These are phyloP conservation scores for Calophaca sinica DNA, from an alignment of 306 rosid species.

Conservation along the genomic window DNA sequence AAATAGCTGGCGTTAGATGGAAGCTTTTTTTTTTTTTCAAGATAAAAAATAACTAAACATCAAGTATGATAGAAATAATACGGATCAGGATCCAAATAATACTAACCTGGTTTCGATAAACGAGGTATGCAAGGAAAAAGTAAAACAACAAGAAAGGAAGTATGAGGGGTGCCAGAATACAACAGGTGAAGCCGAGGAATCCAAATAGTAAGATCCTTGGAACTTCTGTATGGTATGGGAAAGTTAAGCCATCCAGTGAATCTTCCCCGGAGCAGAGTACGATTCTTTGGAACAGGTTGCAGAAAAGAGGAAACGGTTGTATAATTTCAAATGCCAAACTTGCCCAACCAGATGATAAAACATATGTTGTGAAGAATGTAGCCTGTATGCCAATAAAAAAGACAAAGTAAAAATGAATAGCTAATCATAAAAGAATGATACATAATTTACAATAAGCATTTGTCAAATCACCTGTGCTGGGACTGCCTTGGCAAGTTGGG, in stretches of 20 bases:
- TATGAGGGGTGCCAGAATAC: slow-evolving; percentile 88
- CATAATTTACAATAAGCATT: slow-evolving; percentile 21
- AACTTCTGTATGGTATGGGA: slow-evolving; percentile 93
- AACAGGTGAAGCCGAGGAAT: slow-evolving; percentile 85
- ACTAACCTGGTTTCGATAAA: slow-evolving; percentile 88
- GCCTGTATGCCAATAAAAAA: slow-evolving; percentile 60
- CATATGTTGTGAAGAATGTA: slow-evolving; percentile 86
- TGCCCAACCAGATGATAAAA: slow-evolving; percentile 96
- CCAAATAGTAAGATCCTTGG: slow-evolving; percentile 87
- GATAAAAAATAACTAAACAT: not conserved
- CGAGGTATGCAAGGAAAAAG: slow-evolving; percentile 84
- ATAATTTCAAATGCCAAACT: slow-evolving; percentile 85
- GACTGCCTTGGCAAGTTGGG: slow-evolving; percentile 82
- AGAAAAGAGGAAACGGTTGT: slow-evolving; percentile 71
- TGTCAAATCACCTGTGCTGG: slow-evolving; percentile 79
- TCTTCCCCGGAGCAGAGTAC: slow-evolving; percentile 62
- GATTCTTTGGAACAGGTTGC: slow-evolving; percentile 59
- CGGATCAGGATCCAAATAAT: not conserved
- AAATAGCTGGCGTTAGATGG: slow-evolving; percentile 9
- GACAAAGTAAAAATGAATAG: slow-evolving; percentile 25
- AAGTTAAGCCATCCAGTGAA: slow-evolving; percentile 52
- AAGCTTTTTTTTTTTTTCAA: slow-evolving; percentile 14
- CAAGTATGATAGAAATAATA: slow-evolving; percentile 9
- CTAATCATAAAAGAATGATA: slow-evolving; percentile 1
- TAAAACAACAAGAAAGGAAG: slow-evolving; percentile 83